Evolutionary conservation across 257 asterid species (phyloP).

Genomic region (Gentiana dahurica): DNA sequence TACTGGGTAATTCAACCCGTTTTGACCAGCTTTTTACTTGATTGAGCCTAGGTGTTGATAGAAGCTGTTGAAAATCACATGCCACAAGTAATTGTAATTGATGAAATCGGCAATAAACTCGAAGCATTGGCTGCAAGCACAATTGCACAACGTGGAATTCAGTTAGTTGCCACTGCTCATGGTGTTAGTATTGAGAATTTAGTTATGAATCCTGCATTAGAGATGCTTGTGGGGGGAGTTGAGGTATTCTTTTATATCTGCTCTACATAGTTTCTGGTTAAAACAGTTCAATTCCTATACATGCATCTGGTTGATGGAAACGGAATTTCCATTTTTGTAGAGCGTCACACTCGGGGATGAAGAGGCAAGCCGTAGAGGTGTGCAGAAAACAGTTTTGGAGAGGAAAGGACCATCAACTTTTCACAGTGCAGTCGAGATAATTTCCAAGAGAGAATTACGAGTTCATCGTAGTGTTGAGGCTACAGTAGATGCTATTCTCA

Average conservation of each 20-base stretch:
- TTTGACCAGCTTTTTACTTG: too few species aligned
- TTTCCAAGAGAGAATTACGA: slow-evolving; percentile 65
- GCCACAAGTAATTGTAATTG: slow-evolving; percentile 98
- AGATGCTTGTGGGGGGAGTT: slow-evolving; percentile 98
- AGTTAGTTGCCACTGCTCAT: slow-evolving; percentile 98
- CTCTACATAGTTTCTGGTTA: neutral
- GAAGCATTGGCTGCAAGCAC: slow-evolving; percentile 98
- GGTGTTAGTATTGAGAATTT: slow-evolving; percentile 87
- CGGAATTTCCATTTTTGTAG: slow-evolving; percentile 20
- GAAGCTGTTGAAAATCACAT: slow-evolving; percentile 98
- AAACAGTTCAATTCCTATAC: neutral
- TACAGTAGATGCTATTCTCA: slow-evolving; percentile 82
- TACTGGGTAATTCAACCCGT: too few species aligned
- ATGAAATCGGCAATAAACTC: slow-evolving; percentile 94
- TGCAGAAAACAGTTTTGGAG: slow-evolving; percentile 85
- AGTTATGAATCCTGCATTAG: slow-evolving; percentile 90
- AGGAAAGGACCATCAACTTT: slow-evolving; percentile 97
- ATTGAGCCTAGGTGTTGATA: slow-evolving; percentile 56
- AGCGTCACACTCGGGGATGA: slow-evolving; percentile 98
- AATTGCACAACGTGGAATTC: slow-evolving; percentile 99
- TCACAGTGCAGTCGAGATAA: slow-evolving; percentile 86
- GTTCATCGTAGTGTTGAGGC: slow-evolving; percentile 78
- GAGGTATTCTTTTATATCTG: slow-evolving; percentile 40
- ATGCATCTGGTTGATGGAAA: slow-evolving; percentile 5
- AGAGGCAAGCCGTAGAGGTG: slow-evolving; percentile 96